phyloP scores from a whole-genome alignment of 768 basidiomycete species.

The Clitopilus hobsonii region DNA sequence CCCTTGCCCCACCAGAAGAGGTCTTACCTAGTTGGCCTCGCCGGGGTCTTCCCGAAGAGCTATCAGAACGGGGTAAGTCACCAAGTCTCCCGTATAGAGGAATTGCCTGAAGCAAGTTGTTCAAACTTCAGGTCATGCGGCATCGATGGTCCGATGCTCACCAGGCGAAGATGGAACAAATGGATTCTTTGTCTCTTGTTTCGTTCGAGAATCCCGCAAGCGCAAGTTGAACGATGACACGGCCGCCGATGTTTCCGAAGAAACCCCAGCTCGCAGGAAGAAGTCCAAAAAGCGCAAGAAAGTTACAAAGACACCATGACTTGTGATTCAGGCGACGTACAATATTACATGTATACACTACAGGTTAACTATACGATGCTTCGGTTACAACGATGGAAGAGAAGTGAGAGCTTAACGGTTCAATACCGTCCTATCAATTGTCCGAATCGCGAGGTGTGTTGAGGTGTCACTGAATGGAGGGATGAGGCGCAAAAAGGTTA shows the following conservation, averaged over 20 bases:
- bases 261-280: constrained; percentile 7
- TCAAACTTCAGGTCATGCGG: constrained; percentile 40
- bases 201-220: constrained; percentile 38
- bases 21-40: constrained; percentile 83
- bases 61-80: constrained; percentile 47
- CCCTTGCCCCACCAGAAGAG: constrained; percentile 57
- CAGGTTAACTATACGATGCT: neutral
- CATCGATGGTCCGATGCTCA: constrained; percentile 64
- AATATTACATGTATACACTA: neutral
- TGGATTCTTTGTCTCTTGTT: constrained; percentile 98
- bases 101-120: constrained; percentile 3
- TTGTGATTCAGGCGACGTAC: neutral
- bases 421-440: constrained; percentile 12
- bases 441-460: constrained; percentile 4
- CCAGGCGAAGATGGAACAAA: constrained; percentile 87
- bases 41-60: constrained; percentile 66
- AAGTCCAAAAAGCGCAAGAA: constrained; percentile 18
- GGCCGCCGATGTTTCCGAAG: constrained; percentile 12
- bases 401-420: constrained; percentile 8
- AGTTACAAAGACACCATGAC: constrained; percentile 10
- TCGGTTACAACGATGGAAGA: constrained; percentile 9
- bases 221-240: constrained; percentile 18
- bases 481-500: constrained; percentile 9
- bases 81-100: neutral
- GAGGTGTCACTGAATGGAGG: constrained; percentile 1